These are phyloP conservation scores for Stephanodiscus triporus DNA, from an alignment of 108 stramenopile species.

Conservation along the genomic window DNA sequence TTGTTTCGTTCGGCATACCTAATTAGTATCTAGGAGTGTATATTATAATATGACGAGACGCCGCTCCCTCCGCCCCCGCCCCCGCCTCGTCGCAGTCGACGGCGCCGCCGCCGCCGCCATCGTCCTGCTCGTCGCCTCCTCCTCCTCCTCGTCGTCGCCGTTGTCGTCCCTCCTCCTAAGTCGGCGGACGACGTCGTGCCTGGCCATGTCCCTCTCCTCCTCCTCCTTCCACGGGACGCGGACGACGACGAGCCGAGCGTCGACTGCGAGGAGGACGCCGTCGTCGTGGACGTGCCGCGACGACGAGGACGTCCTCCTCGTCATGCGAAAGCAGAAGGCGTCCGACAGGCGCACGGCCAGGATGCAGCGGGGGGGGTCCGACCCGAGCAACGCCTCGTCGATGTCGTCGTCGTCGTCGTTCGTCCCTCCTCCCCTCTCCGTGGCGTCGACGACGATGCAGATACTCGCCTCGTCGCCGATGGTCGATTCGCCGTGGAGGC, in stretches of 20 bases:
- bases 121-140: no score
- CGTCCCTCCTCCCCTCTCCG: background rate
- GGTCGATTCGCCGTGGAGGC: slow-evolving; percentile 58
- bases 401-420: slow-evolving; percentile 7
- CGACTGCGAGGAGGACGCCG: background rate
- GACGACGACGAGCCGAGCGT: background rate
- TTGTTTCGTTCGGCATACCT: no score
- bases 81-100: background rate
- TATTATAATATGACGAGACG: no score
- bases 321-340: slow-evolving; percentile 89
- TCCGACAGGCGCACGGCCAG: slow-evolving; percentile 78
- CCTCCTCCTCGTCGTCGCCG: background rate
- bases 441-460: slow-evolving; percentile 16
- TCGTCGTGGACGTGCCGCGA: background rate
- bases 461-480: slow-evolving; percentile 65
- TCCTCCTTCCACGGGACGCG: slow-evolving; percentile 39
- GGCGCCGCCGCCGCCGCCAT: background rate
- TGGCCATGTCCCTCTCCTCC: background rate
- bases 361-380: slow-evolving; percentile 58
- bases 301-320: slow-evolving; percentile 14
- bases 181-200: background rate
- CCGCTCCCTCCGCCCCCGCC: no score
- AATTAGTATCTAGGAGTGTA: no score
- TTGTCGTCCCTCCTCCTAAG: background rate
- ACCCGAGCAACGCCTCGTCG: slow-evolving; percentile 11